Conservation (phyloP, 176 grass and related monocot species). For the Olyra latifolia region DNA sequence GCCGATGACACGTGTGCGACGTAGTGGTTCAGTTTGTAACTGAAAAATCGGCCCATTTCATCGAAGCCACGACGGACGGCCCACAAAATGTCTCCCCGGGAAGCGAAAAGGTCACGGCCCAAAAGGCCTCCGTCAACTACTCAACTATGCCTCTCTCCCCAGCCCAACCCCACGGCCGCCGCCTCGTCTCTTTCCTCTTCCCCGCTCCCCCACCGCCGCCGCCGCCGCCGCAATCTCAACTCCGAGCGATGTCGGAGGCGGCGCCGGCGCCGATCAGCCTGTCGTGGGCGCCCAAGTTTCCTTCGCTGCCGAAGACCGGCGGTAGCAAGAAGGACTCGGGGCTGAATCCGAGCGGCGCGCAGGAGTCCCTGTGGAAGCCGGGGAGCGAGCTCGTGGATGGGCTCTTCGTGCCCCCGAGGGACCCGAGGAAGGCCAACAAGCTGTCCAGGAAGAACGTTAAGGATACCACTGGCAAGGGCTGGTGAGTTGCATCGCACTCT, state of each 20-base stretch:
- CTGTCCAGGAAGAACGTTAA: constrained; percentile 67
- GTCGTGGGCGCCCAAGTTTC: constrained; percentile 83
- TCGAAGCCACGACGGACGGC: not conserved
- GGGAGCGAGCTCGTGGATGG: constrained; percentile 64
- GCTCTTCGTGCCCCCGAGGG: constrained; percentile 74
- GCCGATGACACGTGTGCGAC: not conserved
- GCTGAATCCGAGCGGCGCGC: constrained; percentile 12
- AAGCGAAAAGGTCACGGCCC: not conserved
- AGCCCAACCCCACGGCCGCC: not conserved
- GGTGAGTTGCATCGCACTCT: constrained; percentile 40
- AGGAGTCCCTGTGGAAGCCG: constrained; percentile 53
- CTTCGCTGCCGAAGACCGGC: constrained; percentile 25
- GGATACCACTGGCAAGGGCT: constrained; percentile 77
- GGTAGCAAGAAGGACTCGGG: constrained; percentile 36
- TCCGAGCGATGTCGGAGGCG: constrained; percentile 31
- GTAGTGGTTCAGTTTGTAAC: not conserved
- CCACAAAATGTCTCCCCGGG: not conserved
- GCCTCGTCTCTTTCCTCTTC: not conserved
- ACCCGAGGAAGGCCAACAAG: constrained; percentile 74
- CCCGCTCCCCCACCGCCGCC: not conserved
- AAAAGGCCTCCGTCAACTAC: not conserved
- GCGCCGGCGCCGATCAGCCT: constrained; percentile 50
- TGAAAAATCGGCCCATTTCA: not conserved
- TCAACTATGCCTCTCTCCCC: not conserved
- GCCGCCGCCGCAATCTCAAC: not conserved